These are phyloP conservation scores for Phytophthora crassamura DNA, from an alignment of 352 stramenopile genomes.

Conservation along the genomic window DNA sequence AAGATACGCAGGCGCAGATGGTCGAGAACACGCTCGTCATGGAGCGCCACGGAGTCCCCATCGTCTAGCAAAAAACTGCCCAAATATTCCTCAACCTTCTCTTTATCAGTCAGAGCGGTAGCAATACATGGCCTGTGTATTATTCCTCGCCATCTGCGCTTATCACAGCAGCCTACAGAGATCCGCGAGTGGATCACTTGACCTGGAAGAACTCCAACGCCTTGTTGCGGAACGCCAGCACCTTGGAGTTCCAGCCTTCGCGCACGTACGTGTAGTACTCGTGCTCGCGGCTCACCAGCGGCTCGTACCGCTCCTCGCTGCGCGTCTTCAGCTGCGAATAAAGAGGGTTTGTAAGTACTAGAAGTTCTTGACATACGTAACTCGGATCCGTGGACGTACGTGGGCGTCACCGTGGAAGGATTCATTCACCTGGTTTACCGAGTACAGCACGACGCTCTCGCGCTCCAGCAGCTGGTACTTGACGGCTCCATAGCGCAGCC, in stretches of 20 bases:
- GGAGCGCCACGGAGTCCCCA: conserved; percentile 48
- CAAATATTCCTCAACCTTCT: background rate
- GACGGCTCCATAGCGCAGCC: conserved; percentile 67
- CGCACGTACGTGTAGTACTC: conserved; percentile 85
- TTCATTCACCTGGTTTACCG: conserved; percentile 66
- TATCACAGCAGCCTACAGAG: conserved; percentile 2
- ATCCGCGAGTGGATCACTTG: conserved; percentile 29
- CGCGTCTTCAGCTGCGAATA: conserved; percentile 31
- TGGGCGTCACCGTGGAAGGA: conserved; percentile 47
- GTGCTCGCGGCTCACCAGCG: conserved; percentile 74
- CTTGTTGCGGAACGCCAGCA: conserved; percentile 68
- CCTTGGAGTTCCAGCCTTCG: conserved; percentile 74
- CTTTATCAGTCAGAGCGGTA: conserved; percentile 6
- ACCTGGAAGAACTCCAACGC: conserved; percentile 57
- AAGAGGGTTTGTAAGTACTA: background rate
- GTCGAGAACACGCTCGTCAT: conserved; percentile 65
- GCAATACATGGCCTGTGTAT: conserved; percentile 26
- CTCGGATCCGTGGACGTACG: conserved; percentile 19
- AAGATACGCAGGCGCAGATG: conserved; percentile 73
- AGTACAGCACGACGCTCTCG: conserved; percentile 77
- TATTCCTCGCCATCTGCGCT: conserved; percentile 17
- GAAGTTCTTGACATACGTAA: conserved; percentile 1
- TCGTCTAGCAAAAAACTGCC: conserved; percentile 28
- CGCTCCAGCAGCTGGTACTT: conserved; percentile 79
- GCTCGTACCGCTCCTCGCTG: conserved; percentile 61